Evolutionary conservation across 148 eudicot genomes (phyloP).

Genomic region (Simmondsia chinensis): DNA sequence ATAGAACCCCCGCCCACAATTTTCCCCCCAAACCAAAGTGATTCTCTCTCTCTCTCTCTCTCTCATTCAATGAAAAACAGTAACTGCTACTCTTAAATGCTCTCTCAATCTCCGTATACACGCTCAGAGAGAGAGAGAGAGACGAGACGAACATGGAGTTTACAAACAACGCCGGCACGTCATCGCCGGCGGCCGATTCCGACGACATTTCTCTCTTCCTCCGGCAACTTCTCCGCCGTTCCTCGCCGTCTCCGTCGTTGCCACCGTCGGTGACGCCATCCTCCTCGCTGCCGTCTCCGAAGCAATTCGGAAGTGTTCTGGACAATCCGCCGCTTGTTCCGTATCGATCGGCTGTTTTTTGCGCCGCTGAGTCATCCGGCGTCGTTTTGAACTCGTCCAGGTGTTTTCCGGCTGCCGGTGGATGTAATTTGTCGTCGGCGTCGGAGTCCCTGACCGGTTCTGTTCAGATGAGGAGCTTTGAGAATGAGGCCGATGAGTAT

Average conservation of each 20-base stretch:
- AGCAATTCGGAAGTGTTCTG: not conserved
- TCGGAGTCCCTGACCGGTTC: slow-evolving; percentile 21
- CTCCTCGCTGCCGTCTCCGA: not conserved
- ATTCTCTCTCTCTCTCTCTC: too few relatives aligned
- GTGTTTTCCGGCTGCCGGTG: slow-evolving; percentile 8
- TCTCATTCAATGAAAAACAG: too few relatives aligned
- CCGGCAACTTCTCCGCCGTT: slow-evolving; percentile 54
- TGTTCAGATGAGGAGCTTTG: slow-evolving; percentile 14
- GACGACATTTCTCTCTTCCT: slow-evolving; percentile 70
- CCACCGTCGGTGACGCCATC: slow-evolving; percentile 4
- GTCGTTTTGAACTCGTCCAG: slow-evolving; percentile 13
- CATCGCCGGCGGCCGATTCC: slow-evolving; percentile 17
- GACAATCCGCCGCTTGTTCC: slow-evolving; percentile 13
- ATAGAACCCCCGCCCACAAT: too few relatives aligned
- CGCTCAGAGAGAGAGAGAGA: too few relatives aligned
- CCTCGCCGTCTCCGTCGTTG: slow-evolving; percentile 28
- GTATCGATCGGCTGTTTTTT: slow-evolving; percentile 19
- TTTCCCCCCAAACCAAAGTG: too few relatives aligned
- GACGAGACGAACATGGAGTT: too few relatives aligned
- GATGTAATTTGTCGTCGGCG: slow-evolving; percentile 14
- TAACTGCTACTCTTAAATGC: too few relatives aligned
- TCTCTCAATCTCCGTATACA: too few relatives aligned
- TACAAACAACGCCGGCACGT: slow-evolving; percentile 10
- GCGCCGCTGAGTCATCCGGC: slow-evolving; percentile 8
- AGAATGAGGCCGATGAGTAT: slow-evolving; percentile 46